Evolutionary conservation across 768 basidiomycete genomes (phyloP), one percentile per base, ranked within the genome.

Genomic region (Leccinellum rugosiceps): DNA sequence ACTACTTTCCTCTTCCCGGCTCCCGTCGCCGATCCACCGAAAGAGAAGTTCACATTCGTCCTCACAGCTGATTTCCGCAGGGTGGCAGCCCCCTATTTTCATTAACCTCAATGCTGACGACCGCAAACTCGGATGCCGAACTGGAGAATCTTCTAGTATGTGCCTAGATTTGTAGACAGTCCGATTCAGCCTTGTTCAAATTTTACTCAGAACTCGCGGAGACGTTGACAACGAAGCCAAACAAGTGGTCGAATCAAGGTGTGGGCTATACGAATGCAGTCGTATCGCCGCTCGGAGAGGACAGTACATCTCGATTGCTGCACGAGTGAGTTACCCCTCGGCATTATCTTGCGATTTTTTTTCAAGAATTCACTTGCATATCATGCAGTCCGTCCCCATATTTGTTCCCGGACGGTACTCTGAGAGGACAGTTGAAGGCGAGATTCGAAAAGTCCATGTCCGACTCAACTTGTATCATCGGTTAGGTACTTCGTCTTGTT

Each of bases 161-260:
- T 21, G 31, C 19, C n/a, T 7, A 6, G 21, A 19, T 34, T 1
- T 21, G 25, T 1, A 1, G 0, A 43, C 7, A 17, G 30, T 13
- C n/a, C 13, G 19, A 23, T 38, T 2, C 3, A 28, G 21, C 14
- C 28, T 38, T 38, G 35, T 17, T 34, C 15, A 9, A 21, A 28
- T 9, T 44, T 19, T 11, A 2, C 9, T 10, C 25, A 65, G 57
- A 48, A 13, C n/a, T 13, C 7, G 7, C 15, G 1, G 58, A 61
- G 14, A 53, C 19, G 14, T 46, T 41, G 13, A 61, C 50, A 0
- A 60, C 50, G 23, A 61, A 56, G 32, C 59, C 65, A 1, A 46
- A 54, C 0, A 67, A 43, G 0, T 66, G 65, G 62, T 61, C 65
- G 2, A 51, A 64, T 26, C 62, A 58, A 2, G 59, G 63, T 2